phyloP scores from a whole-genome alignment of 768 basidiomycete genomes.

The Mycena vitilis region DNA sequence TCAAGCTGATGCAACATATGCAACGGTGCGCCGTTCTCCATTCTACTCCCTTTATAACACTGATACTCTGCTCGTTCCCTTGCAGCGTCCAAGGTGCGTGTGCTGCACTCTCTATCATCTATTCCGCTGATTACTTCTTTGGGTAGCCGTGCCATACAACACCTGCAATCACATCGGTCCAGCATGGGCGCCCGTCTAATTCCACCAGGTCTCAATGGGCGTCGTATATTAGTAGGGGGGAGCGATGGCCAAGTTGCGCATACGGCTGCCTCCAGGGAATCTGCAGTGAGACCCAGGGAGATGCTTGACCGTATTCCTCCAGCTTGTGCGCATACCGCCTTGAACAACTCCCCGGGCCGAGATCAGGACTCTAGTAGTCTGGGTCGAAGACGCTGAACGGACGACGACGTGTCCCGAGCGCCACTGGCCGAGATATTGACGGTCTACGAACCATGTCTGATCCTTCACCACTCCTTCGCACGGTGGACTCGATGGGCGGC shows the following conservation, averaged over 20 bases:
- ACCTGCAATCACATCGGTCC: too few relatives aligned
- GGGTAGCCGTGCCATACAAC: too few relatives aligned
- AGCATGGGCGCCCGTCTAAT: too few relatives aligned
- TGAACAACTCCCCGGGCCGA: not conserved
- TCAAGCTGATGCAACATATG: too few relatives aligned
- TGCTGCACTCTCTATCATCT: too few relatives aligned
- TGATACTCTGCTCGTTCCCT: too few relatives aligned
- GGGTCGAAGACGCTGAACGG: not conserved
- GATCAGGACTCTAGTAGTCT: not conserved
- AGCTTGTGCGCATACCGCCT: not conserved
- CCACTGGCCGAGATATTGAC: not conserved
- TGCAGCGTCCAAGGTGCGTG: too few relatives aligned
- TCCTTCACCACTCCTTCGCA: not conserved
- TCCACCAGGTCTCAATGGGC: too few relatives aligned
- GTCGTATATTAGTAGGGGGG: not conserved
- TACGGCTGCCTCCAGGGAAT: not conserved
- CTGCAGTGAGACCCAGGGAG: not conserved
- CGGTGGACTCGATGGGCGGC: too few relatives aligned
- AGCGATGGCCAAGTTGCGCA: not conserved
- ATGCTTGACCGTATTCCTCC: not conserved
- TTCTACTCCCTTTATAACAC: too few relatives aligned
- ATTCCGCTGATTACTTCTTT: too few relatives aligned
- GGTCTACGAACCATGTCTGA: not conserved
- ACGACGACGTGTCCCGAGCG: not conserved
- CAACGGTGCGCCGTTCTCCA: too few relatives aligned